These are phyloP conservation scores for Harringtonia aguacate DNA, from an alignment of 2,329 filamentous ascomycete species.

Conservation along the genomic window DNA sequence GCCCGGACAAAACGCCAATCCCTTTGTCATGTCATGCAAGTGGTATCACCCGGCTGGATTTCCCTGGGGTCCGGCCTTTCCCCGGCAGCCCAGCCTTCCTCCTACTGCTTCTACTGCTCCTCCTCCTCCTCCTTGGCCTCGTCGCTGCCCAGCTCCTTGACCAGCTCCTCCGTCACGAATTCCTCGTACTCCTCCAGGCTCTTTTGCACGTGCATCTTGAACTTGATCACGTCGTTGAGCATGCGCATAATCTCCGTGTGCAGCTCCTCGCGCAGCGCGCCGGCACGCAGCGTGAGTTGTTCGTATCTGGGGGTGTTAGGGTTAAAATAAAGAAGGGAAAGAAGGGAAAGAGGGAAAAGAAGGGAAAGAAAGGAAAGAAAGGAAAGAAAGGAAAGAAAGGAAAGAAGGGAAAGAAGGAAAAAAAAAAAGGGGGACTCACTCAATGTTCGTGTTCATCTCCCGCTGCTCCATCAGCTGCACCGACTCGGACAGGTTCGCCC, in stretches of 20 bases:
- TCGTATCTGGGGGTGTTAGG: conserved; percentile 57
- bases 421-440: conserved; percentile 44
- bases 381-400: background rate
- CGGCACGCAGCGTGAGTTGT: conserved; percentile 75
- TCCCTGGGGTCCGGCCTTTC: too few relatives aligned
- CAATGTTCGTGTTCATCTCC: conserved; percentile 93
- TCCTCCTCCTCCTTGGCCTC: conserved; percentile 26
- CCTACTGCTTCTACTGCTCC: too few relatives aligned
- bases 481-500: conserved; percentile 69
- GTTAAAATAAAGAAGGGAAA: too few relatives aligned
- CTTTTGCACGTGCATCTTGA: conserved; percentile 95
- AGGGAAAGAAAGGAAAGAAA: too few relatives aligned
- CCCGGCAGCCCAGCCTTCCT: too few relatives aligned
- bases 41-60: too few relatives aligned
- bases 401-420: too few relatives aligned
- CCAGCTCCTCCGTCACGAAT: conserved; percentile 89
- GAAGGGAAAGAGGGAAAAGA: too few relatives aligned
- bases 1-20: too few relatives aligned
- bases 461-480: conserved; percentile 88
- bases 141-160: conserved; percentile 65
- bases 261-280: conserved; percentile 84
- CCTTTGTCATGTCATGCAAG: too few relatives aligned
- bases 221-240: conserved; percentile 94
- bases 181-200: conserved; percentile 87
- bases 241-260: conserved; percentile 95